Evolutionary conservation across 2,329 filamentous ascomycete species (phyloP).

Genomic region (Apiospora pterosperma): DNA sequence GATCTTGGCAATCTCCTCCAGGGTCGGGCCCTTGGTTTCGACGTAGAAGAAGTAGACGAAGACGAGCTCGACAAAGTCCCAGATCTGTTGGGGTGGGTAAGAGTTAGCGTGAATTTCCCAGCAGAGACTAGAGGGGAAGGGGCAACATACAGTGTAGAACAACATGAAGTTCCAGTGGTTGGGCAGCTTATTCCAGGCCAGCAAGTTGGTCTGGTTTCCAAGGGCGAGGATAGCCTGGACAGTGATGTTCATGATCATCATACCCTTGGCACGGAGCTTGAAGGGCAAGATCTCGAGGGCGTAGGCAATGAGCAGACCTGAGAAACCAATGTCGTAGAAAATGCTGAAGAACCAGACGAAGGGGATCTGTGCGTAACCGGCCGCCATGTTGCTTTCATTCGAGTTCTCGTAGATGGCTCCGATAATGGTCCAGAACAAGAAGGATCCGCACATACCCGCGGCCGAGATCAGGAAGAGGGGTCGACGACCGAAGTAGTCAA

Average conservation of each 20-base stretch:
- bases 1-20: constrained; percentile 68
- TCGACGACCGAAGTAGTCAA: constrained; percentile 49
- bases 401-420: constrained; percentile 51
- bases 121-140: constrained; percentile 4
- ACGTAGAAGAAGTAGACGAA: constrained; percentile 67
- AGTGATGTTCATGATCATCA: constrained; percentile 63
- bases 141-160: constrained; percentile 52
- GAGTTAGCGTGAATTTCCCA: background rate
- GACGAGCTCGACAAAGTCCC: constrained; percentile 56
- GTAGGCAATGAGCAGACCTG: constrained; percentile 54
- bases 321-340: constrained; percentile 59
- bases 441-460: constrained; percentile 44
- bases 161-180: constrained; percentile 64
- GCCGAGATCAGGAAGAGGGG: constrained; percentile 50
- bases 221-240: constrained; percentile 60
- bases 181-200: constrained; percentile 58
- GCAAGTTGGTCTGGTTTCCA: constrained; percentile 60
- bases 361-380: constrained; percentile 52
- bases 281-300: constrained; percentile 58
- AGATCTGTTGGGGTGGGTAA: constrained; percentile 32
- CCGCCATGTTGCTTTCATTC: constrained; percentile 35
- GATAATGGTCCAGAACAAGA: constrained; percentile 47
- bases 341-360: constrained; percentile 59
- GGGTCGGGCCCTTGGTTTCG: constrained; percentile 67
- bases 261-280: constrained; percentile 54